These are phyloP conservation scores for Ceratocystiopsis sp. DNA, from an alignment of 2,329 filamentous ascomycete genomes.

Conservation along the genomic window DNA sequence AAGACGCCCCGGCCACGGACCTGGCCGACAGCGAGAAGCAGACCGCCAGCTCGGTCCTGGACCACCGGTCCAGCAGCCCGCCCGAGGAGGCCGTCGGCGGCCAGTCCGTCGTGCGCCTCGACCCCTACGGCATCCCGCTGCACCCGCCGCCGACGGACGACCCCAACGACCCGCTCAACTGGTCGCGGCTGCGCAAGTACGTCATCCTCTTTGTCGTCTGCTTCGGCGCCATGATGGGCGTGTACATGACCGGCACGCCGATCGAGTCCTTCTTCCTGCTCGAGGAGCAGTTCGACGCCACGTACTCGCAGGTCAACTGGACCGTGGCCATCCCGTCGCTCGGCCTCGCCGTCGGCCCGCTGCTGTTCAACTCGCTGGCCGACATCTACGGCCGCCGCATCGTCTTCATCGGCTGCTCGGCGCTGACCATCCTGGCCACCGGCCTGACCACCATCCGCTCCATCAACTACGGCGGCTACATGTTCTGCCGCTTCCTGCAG, in stretches of 20 bases:
- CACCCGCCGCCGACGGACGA: conserved; percentile 1
- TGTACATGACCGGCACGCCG: conserved; percentile 36
- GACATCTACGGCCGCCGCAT: conserved; percentile 34
- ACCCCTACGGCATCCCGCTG: conserved; percentile 3
- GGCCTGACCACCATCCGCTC: conserved; percentile 17
- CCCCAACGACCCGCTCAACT: conserved; percentile 3
- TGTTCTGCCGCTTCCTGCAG: conserved; percentile 39
- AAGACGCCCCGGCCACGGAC: not conserved
- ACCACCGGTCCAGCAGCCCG: not conserved
- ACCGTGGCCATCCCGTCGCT: conserved; percentile 29
- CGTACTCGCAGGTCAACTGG: conserved; percentile 10
- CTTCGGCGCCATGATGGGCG: not conserved
- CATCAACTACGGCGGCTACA: conserved; percentile 28
- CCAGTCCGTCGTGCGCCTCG: not conserved
- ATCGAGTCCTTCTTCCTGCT: conserved; percentile 34
- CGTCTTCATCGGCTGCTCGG: conserved; percentile 26
- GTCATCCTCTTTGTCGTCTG: conserved; percentile 1
- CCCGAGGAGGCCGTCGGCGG: not conserved
- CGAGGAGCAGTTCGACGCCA: conserved; percentile 26
- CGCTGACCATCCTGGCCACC: conserved; percentile 17
- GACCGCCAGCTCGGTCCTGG: not conserved
- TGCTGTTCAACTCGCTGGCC: conserved; percentile 7
- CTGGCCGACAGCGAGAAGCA: not conserved
- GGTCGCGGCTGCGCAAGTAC: not conserved
- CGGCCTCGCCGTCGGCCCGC: conserved; percentile 31